These are phyloP conservation scores for Myriosclerotinia scirpicola DNA, from an alignment of 2,329 filamentous ascomycete species.

Conservation along the genomic window DNA sequence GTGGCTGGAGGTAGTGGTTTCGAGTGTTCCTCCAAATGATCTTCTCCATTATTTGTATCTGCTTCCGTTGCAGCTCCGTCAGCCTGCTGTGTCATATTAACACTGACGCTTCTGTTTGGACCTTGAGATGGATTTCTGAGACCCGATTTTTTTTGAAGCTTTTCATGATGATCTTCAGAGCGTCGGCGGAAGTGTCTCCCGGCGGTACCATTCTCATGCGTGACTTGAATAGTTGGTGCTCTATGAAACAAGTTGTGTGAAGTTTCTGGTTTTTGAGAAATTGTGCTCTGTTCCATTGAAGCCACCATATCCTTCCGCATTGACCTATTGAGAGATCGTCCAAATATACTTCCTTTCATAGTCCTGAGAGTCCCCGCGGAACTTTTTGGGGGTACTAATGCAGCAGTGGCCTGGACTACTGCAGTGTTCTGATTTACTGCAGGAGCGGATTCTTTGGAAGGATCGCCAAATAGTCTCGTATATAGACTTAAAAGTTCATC, in stretches of 20 bases:
- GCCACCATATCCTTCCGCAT: conserved; percentile 46
- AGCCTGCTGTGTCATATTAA: conserved; percentile 46
- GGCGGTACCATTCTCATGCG: conserved; percentile 56
- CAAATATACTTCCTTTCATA: conserved; percentile 75
- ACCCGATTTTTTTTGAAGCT: conserved; percentile 42
- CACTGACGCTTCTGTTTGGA: conserved; percentile 52
- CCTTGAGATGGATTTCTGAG: conserved; percentile 41
- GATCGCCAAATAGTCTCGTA: conserved; percentile 72
- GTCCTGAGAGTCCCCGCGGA: conserved; percentile 70
- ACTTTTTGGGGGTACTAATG: conserved; percentile 57
- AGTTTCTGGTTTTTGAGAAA: conserved; percentile 38
- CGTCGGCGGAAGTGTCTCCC: conserved; percentile 39
- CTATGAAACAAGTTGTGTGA: conserved; percentile 33
- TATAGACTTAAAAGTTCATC: conserved; percentile 83
- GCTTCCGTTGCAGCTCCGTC: conserved; percentile 40
- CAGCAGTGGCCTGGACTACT: too few species aligned
- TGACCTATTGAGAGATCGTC: conserved; percentile 49
- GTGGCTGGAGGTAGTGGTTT: conserved; percentile 32
- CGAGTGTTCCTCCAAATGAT: conserved; percentile 24
- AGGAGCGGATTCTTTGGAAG: conserved; percentile 42
- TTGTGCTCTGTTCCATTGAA: conserved; percentile 40
- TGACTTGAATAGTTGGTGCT: conserved; percentile 75
- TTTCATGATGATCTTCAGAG: conserved; percentile 37
- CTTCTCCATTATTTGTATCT: conserved; percentile 41
- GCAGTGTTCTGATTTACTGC: not conserved